These are phyloP conservation scores for Lactarius akahatsu DNA, from an alignment of 768 basidiomycete species.

Conservation along the genomic window DNA sequence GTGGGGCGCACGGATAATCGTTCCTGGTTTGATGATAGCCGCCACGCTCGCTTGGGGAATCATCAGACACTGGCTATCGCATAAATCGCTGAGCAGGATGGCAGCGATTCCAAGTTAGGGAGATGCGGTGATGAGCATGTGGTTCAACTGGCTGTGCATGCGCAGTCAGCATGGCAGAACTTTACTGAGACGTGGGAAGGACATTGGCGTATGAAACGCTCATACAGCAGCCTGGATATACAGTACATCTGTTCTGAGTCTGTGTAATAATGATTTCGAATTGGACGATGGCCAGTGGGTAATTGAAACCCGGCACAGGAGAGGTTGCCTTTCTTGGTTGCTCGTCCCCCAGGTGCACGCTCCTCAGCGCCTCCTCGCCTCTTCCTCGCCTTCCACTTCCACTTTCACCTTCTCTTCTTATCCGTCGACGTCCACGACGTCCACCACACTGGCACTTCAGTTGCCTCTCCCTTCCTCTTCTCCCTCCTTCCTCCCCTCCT, in stretches of 20 bases:
- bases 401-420: neutral
- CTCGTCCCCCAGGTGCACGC: neutral
- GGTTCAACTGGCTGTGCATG: neutral
- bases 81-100: neutral
- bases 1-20: constrained; percentile 50
- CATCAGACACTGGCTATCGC: constrained; percentile 42
- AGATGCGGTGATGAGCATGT: neutral
- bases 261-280: neutral
- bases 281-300: neutral
- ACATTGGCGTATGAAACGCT: no score
- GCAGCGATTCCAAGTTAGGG: neutral
- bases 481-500: constrained; percentile 3
- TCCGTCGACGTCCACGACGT: constrained; percentile 19
- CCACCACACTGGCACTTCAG: constrained; percentile 7
- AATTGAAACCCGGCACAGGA: neutral
- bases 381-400: neutral
- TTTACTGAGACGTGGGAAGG: no score
- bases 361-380: neutral
- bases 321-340: neutral
- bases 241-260: no score
- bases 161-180: neutral
- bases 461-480: neutral
- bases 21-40: constrained; percentile 41
- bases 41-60: constrained; percentile 45
- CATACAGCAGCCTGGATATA: no score